A percentile compares a stretch with the other conserved stretches of the same genome.
These are phyloP conservation scores for Tylopilus sp. DNA, from an alignment of 1,284 basidiomycete genomes.

Conservation along the genomic window DNA sequence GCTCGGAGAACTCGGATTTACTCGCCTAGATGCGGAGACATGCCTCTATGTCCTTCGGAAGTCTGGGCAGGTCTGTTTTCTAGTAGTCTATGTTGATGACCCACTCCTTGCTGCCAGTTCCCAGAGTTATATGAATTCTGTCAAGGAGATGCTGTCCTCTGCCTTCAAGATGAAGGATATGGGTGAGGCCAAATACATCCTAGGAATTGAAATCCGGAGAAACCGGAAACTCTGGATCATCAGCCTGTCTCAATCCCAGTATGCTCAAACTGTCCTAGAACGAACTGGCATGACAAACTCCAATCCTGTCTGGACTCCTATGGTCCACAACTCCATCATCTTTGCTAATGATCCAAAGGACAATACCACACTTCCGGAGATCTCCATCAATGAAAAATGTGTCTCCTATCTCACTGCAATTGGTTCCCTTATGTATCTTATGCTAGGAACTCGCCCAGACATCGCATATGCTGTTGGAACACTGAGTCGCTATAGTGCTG, in stretches of 20 bases:
- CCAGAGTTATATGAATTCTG: neutral
- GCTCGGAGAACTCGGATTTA: neutral
- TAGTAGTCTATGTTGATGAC: too few species aligned
- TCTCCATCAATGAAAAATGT: neutral
- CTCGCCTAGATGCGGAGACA: neutral
- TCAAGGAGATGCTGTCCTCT: too few species aligned
- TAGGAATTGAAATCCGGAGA: neutral
- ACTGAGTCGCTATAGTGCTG: neutral
- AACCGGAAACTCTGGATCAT: neutral
- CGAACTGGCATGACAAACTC: neutral
- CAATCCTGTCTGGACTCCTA: neutral
- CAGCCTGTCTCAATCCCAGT: conserved; percentile 1
- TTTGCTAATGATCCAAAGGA: neutral
- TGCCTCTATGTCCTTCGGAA: neutral
- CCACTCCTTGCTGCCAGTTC: neutral
- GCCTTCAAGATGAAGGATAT: neutral
- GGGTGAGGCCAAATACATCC: neutral
- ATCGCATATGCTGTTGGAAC: conserved; percentile 1
- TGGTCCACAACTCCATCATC: neutral
- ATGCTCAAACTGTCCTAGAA: neutral
- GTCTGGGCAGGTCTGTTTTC: neutral
- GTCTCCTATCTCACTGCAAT: neutral
- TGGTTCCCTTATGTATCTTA: neutral
- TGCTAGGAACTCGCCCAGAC: conserved; percentile 1
- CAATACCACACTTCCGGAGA: neutral